Evolutionary conservation across 2,329 filamentous ascomycete species (phyloP), one percentile per base, ranked within the genome.

Genomic region (Neoascochyta sp.): DNA sequence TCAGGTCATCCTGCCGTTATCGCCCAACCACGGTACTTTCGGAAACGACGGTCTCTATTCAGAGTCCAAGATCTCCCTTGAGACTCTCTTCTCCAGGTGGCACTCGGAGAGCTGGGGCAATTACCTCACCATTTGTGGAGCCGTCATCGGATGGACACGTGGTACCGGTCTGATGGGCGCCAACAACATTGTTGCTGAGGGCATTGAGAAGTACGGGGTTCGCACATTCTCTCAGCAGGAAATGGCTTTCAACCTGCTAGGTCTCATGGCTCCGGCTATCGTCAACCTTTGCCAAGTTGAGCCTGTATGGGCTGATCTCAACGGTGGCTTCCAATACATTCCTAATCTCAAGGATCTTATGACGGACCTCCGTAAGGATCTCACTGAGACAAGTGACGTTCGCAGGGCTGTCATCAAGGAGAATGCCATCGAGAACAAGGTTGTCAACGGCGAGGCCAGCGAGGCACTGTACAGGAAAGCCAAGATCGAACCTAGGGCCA

Each of bases 201-300:
- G 90, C 38, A 87, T 98, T 34, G 92, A 98, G 72, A 86, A 86
- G 52, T 92, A 93, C 47, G 92, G 92, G 54, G 92, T 96, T 15
- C 88, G 92, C 52, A 98, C 92, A 4, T 98, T 98, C 74, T 96
- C 90, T 7, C 92, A 96, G 69, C 88, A 95, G 63, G 92, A 98
- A 67, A 98, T 98, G 92, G 92, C 92, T 10, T 98, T 98, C 75
- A 98, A 98, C 68, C 69, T 98, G 47, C 78, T 98, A 24, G 90
- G 92, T 49, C 78, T 98, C 30, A 95, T 98, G 92, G 85, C 89
- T 1, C 89, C 92, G 20, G 77, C 82, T 16, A 86, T 98, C 52
- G 89, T 95, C 49, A 88, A 98, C 60, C 78, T 98, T 23, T 98
- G 92, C 74, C 92, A 98, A 70, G 74, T 78, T 24, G 87, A 96